A percentile compares a stretch with the other conserved stretches of the same genome.
phyloP scores from a whole-genome alignment of 202 grass and related monocot species.

The Miscanthus sacchariflorus region DNA sequence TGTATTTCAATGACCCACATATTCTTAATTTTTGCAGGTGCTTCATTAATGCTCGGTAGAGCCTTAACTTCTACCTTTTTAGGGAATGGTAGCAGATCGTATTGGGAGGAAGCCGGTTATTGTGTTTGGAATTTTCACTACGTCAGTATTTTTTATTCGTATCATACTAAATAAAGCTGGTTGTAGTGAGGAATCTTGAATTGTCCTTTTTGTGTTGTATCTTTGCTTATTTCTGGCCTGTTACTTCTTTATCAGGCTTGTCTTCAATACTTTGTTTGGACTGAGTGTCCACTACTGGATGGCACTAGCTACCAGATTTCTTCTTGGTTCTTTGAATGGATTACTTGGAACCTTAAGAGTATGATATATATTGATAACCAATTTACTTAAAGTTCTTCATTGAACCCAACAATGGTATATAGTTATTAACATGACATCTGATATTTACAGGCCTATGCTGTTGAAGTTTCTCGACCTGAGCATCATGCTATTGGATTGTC shows the following conservation, averaged over 20 bases:
- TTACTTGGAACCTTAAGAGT: conserved; percentile 76
- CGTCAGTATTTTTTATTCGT: background rate
- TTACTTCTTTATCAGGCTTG: conserved; percentile 49
- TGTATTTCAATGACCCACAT: background rate
- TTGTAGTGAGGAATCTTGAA: background rate
- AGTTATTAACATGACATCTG: background rate
- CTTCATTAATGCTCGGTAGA: background rate
- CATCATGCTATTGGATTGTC: conserved; percentile 71
- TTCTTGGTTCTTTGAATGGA: conserved; percentile 68
- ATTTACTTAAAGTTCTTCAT: background rate
- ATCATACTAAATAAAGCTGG: background rate
- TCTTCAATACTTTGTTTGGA: conserved; percentile 78
- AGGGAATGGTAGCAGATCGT: background rate
- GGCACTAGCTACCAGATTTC: conserved; percentile 62
- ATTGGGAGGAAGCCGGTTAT: conserved; percentile 1
- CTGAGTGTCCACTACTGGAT: conserved; percentile 74
- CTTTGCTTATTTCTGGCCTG: background rate
- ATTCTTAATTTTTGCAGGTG: background rate
- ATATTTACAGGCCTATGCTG: conserved; percentile 66
- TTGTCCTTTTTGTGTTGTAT: background rate
- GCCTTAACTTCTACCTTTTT: background rate
- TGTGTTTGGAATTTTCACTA: background rate
- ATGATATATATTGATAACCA: conserved; percentile 20
- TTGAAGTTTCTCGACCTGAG: conserved; percentile 74
- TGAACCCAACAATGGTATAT: background rate